Evolutionary conservation across 768 basidiomycete species (phyloP).

Genomic region (Russula earlei): DNA sequence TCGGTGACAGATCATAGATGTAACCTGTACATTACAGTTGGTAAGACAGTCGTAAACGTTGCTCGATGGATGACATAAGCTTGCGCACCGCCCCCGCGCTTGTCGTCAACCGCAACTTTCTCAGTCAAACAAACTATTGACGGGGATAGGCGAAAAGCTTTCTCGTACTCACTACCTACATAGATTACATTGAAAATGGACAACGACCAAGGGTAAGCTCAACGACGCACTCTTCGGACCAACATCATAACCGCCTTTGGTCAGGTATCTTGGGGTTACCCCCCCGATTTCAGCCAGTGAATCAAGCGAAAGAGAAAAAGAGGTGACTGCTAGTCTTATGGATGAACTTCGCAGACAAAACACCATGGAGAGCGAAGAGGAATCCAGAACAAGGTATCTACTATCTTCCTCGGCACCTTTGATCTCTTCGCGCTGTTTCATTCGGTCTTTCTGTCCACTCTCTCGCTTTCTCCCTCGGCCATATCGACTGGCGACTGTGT

Average conservation of each 20-base stretch:
- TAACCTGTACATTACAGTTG: not conserved
- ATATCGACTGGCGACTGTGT: not conserved
- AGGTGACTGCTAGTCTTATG: constrained; percentile 79
- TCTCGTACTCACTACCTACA: not conserved
- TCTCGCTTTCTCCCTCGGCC: not conserved
- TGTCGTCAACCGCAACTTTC: not conserved
- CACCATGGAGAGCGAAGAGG: constrained; percentile 84
- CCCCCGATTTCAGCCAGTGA: constrained; percentile 73
- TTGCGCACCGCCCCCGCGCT: not conserved
- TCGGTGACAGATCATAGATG: not conserved
- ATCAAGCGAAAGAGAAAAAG: constrained; percentile 71
- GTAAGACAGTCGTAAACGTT: not conserved
- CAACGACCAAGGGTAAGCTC: constrained; percentile 11
- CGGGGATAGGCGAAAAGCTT: not conserved
- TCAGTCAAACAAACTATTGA: not conserved
- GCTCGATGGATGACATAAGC: constrained; percentile 2
- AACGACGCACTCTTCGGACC: not conserved
- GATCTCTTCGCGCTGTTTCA: not conserved
- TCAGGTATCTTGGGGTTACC: constrained; percentile 72
- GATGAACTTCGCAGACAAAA: constrained; percentile 80
- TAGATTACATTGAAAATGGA: constrained; percentile 8
- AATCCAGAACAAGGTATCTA: constrained; percentile 70
- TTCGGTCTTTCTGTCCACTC: not conserved
- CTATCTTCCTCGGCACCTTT: not conserved
- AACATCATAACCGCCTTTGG: not conserved